Base-by-base conservation (phyloP, 2,329 filamentous ascomycete species). In the Basipetospora chlamydospora region DNA sequence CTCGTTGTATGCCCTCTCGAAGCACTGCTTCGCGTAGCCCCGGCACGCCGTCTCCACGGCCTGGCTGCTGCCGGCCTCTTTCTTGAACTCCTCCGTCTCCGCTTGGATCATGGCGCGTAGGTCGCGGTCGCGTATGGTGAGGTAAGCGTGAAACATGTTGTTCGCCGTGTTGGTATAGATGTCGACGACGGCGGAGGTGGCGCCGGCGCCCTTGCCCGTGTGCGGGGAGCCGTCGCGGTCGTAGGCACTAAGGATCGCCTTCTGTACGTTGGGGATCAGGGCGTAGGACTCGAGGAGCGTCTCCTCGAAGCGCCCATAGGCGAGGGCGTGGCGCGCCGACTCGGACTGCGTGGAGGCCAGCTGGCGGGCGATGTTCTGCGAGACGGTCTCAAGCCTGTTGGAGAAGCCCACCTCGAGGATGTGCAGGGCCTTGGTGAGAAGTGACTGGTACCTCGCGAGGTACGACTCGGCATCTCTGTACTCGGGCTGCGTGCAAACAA, bases 391-490 rank as follows among this genome's bases (percentile, higher is more conserved):
- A 17, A 72, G 53, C 8, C 63, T 64, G 18, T 54, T 60, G 7
- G 59, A 67, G 49, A 72, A 71, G 18, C 64, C 70, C 18, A 73
- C 65, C 42, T 75, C 73, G 5, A 78, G 60, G 10, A 78, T 57
- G 46, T 77, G 73, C 8, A 79, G 59, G 1, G 73, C 69, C 45
- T 76, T 76, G 20, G 72, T 73, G 11, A 96, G 69, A 10, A 95
- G 67, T 0, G 90, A 68, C 41, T 83, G 76, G 54, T 96, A 96
- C 41, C 86, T 75, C 6, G 88, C 85, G 29, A 87, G 73, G 54
- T 95, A 96, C 2, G 80, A 76, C 43, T 86, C 79, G 3, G 87
- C 79, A 55, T 96, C 88, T 43, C 83, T 81, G 53, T 95, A 93
- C 6, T 74, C 75, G 7, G 82, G 72, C 80, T 85, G 46, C 13